These are phyloP conservation scores for Pseudocercospora crystallina DNA, from an alignment of 2,329 filamentous ascomycete species.

Conservation along the genomic window DNA sequence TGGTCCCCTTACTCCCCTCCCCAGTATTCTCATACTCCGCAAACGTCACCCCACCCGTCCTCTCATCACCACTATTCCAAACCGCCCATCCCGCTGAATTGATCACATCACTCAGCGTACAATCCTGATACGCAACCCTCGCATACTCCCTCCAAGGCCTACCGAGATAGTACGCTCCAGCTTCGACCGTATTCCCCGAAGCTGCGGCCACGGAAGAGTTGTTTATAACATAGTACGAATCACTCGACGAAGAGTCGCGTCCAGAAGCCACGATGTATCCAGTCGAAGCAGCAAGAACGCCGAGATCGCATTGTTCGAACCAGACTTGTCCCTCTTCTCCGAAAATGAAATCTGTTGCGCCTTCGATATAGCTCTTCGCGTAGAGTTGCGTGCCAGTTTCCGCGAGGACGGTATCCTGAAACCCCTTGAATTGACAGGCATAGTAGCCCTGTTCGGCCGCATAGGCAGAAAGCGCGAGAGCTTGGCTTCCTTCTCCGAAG, in stretches of 20 bases:
- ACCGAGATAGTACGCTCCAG: conserved; percentile 51
- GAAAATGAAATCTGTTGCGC: conserved; percentile 62
- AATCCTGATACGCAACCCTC: conserved; percentile 54
- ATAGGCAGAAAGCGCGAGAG: conserved; percentile 55
- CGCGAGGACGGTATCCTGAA: conserved; percentile 55
- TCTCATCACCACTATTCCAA: conserved; percentile 54
- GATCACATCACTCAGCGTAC: conserved; percentile 55
- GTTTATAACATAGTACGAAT: conserved; percentile 58
- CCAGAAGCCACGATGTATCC: conserved; percentile 51
- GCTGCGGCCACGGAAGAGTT: conserved; percentile 50
- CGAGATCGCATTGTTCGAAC: conserved; percentile 53
- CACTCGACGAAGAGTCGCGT: conserved; percentile 39
- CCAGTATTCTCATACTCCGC: conserved; percentile 63
- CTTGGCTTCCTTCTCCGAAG: conserved; percentile 51
- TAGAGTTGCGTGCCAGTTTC: conserved; percentile 57
- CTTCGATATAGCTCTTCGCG: conserved; percentile 57
- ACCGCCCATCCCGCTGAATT: conserved; percentile 59
- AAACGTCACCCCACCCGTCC: conserved; percentile 55
- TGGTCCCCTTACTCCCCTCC: conserved; percentile 52
- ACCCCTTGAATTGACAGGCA: conserved; percentile 55
- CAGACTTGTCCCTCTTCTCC: conserved; percentile 53
- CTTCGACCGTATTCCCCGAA: conserved; percentile 37
- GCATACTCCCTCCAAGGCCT: conserved; percentile 55
- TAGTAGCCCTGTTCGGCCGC: conserved; percentile 58
- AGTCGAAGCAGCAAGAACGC: conserved; percentile 41